Conservation (phyloP, 2,329 filamentous ascomycete genomes). For the Aspergillus caelatus region DNA sequence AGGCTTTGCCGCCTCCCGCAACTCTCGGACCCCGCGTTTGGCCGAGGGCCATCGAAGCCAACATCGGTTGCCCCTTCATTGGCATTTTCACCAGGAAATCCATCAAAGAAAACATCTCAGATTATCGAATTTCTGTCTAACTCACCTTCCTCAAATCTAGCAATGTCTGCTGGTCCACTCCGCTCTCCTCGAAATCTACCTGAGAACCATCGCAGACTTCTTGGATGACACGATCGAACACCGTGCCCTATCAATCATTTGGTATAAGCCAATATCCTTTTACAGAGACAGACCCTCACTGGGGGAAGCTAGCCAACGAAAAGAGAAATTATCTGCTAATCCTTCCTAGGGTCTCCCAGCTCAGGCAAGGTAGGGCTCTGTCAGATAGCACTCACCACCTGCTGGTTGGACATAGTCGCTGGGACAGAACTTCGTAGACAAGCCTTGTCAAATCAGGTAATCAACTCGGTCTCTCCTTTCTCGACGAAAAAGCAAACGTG, state of each 20-base stretch:
- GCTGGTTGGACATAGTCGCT: slow-evolving; percentile 50
- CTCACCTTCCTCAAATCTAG: slow-evolving; percentile 86
- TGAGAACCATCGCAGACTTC: slow-evolving; percentile 88
- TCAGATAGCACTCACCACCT: slow-evolving; percentile 48
- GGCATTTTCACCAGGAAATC: neutral
- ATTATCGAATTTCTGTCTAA: slow-evolving; percentile 20
- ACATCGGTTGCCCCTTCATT: slow-evolving; percentile 26
- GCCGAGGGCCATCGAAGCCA: slow-evolving; percentile 21
- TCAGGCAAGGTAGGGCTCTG: slow-evolving; percentile 20
- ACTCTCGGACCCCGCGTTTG: slow-evolving; percentile 35
- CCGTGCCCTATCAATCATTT: slow-evolving; percentile 59
- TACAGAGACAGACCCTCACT: slow-evolving; percentile 1
- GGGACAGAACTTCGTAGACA: slow-evolving; percentile 16
- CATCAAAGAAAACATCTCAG: neutral
- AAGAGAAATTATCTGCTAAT: slow-evolving; percentile 21
- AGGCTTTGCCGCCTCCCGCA: slow-evolving; percentile 37
- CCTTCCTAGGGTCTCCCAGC: slow-evolving; percentile 12
- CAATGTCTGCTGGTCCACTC: slow-evolving; percentile 83
- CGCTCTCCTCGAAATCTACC: slow-evolving; percentile 95
- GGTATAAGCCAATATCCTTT: slow-evolving; percentile 31
- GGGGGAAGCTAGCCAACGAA: slow-evolving; percentile 8
- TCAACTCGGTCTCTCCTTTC: slow-evolving; percentile 7
- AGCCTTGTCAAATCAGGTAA: slow-evolving; percentile 7
- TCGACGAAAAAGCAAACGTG: slow-evolving; percentile 8
- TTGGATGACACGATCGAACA: slow-evolving; percentile 90